Percentiles rank a stretch among this genome's conserved stretches.
phyloP scores from a whole-genome alignment of 2,329 filamentous ascomycete genomes.

The Zalaria sp. region DNA sequence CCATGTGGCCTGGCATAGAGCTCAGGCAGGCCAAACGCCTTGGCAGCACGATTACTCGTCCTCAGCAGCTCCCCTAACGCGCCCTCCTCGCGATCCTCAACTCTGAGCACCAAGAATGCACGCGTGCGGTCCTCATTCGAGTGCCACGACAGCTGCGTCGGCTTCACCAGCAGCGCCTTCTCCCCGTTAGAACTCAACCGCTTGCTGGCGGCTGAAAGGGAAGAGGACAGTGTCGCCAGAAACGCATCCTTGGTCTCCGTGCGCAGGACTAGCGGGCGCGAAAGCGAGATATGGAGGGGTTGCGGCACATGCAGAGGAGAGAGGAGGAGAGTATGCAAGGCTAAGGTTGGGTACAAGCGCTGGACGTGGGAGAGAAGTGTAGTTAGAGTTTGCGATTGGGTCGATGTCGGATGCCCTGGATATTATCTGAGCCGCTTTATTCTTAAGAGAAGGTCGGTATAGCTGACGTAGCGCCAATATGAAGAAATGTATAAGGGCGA shows the following conservation, averaged over 20 bases:
- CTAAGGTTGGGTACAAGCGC: not conserved
- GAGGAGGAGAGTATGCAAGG: slow-evolving; percentile 55
- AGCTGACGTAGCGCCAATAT: not conserved
- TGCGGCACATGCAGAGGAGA: slow-evolving; percentile 65
- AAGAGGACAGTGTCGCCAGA: slow-evolving; percentile 36
- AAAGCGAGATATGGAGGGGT: slow-evolving; percentile 84
- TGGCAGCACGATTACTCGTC: slow-evolving; percentile 51
- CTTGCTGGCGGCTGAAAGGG: slow-evolving; percentile 24
- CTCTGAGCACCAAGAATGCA: slow-evolving; percentile 70
- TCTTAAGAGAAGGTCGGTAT: not conserved
- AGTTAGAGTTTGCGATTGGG: slow-evolving; percentile 28
- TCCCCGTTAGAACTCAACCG: not conserved
- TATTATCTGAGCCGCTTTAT: not conserved
- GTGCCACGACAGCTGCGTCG: slow-evolving; percentile 46
- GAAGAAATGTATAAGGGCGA: not conserved
- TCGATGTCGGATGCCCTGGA: slow-evolving; percentile 40
- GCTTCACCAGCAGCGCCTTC: slow-evolving; percentile 17
- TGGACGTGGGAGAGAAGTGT: slow-evolving; percentile 24
- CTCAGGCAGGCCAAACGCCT: slow-evolving; percentile 48
- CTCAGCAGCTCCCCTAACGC: slow-evolving; percentile 40
- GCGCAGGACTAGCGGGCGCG: slow-evolving; percentile 60
- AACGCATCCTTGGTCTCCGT: slow-evolving; percentile 62
- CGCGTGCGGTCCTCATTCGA: slow-evolving; percentile 53
- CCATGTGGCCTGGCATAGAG: slow-evolving; percentile 45
- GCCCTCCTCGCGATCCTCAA: slow-evolving; percentile 23